Conservation (phyloP, 2,329 filamentous ascomycete genomes). For the Triangularia verruculosa region DNA sequence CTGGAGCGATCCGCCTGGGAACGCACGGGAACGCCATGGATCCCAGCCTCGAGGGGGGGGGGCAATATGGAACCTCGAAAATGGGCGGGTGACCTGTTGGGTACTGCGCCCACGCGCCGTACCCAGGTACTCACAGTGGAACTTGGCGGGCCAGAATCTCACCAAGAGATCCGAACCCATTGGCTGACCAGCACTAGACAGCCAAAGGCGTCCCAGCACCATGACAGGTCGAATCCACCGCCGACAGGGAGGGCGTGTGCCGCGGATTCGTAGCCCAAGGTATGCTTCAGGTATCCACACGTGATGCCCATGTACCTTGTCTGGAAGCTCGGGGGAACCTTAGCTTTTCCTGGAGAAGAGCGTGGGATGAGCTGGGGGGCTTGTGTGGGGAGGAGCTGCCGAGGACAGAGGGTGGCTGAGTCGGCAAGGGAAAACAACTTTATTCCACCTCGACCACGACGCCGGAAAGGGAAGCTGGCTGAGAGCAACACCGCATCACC, state of each 20-base stretch:
- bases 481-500: not conserved
- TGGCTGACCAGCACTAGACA: constrained; percentile 19
- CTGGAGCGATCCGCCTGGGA: constrained; percentile 11
- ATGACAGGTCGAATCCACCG: constrained; percentile 25
- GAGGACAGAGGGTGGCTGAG: constrained; percentile 12
- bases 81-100: constrained; percentile 8
- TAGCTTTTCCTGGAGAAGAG: constrained; percentile 17
- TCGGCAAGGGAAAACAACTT: constrained; percentile 3
- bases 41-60: not conserved
- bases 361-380: constrained; percentile 24
- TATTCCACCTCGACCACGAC: not conserved
- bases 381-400: constrained; percentile 18
- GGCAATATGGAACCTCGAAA: constrained; percentile 1
- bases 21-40: constrained; percentile 3
- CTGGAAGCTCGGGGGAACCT: constrained; percentile 24
- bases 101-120: constrained; percentile 9
- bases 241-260: constrained; percentile 24
- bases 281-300: constrained; percentile 20
- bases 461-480: not conserved
- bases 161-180: constrained; percentile 25
- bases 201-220: constrained; percentile 12
- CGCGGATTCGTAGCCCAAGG: constrained; percentile 18
- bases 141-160: constrained; percentile 16
- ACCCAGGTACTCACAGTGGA: constrained; percentile 11
- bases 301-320: constrained; percentile 15